Base-by-base conservation (phyloP, 345 rosid species). In the Carallia pectinifolia region DNA sequence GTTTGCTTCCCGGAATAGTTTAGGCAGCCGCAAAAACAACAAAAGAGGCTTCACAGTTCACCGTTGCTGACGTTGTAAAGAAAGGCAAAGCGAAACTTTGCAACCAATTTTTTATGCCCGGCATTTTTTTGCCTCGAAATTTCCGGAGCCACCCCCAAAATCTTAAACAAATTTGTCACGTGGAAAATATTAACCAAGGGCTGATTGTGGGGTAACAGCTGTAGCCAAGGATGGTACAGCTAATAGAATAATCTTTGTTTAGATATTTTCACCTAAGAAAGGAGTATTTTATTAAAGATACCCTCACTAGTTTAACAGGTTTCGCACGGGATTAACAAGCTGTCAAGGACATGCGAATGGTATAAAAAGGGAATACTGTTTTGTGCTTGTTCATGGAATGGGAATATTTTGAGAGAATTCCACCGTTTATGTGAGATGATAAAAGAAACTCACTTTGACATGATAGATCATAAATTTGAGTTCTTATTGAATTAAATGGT, bases 141-240 rank as follows among this genome's bases (percentile, higher is more conserved):
- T 72, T 58, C 70, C 67, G 33, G 73, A 76, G 70, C 31, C 27
- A 0, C 53, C 73, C 50, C 40, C 71, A 55, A 12, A 12, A 30
- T 34, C 13, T 18, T 63, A 37, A 60, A n/a, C 29, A 53, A 70
- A 4, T 29, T 38, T 27, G 5, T 38, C 68, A 54, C 58, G 63
- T 55, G 58, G 7, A 1, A 13, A 55, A 39, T 23, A 56, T 4
- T 7, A 1, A 53, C 5, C 0, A 33, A 18, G 52, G 19, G 30
- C 27, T 31, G 53, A 37, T 40, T 6, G 33, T n/a, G 8, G 71
- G 73, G 29, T 5, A 37, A 67, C 77, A 67, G 77, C 77, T 67
- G 74, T 33, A 64, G 30, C 64, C 64, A 66, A 53, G 69, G 67
- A 52, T 33, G 50, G 29, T 18, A 62, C 50, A 30, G 29, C 53